Conservation (phyloP, 768 basidiomycete genomes). For the Suillus tomentosus region DNA sequence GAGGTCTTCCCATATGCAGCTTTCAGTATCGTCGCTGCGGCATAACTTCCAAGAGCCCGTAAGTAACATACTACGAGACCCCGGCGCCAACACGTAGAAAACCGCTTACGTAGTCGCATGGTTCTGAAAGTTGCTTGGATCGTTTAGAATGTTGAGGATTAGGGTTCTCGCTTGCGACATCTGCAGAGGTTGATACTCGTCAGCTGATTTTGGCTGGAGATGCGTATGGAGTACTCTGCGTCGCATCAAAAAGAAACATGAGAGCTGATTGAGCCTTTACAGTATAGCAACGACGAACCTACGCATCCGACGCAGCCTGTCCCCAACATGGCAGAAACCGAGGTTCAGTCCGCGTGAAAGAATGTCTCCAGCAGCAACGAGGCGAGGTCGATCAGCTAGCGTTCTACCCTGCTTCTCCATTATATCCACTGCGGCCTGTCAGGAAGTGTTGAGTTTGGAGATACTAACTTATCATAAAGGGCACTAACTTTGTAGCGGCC, state of each 20-base stretch:
- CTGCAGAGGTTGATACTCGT: neutral
- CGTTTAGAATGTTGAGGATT: neutral
- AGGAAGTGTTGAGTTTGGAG: neutral
- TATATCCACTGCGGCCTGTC: neutral
- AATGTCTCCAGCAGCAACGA: neutral
- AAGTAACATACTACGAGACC: neutral
- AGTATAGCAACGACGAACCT: neutral
- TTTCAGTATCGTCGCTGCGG: conserved; percentile 22
- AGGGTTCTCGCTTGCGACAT: neutral
- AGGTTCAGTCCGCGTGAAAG: neutral
- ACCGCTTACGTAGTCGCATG: neutral
- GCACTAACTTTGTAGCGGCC: neutral
- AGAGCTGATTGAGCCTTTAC: neutral
- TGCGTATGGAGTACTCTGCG: conserved; percentile 16
- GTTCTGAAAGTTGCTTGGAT: neutral
- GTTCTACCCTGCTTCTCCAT: neutral
- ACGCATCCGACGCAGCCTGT: neutral
- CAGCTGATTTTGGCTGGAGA: neutral
- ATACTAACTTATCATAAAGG: neutral
- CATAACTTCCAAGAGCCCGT: neutral
- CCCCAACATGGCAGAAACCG: neutral
- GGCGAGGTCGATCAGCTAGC: neutral
- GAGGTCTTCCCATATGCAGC: conserved; percentile 31
- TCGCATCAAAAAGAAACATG: neutral
- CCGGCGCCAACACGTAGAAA: neutral